Evolutionary conservation across 108 stramenopile genomes (phyloP).

Genomic region (Stephanodiscus triporus): DNA sequence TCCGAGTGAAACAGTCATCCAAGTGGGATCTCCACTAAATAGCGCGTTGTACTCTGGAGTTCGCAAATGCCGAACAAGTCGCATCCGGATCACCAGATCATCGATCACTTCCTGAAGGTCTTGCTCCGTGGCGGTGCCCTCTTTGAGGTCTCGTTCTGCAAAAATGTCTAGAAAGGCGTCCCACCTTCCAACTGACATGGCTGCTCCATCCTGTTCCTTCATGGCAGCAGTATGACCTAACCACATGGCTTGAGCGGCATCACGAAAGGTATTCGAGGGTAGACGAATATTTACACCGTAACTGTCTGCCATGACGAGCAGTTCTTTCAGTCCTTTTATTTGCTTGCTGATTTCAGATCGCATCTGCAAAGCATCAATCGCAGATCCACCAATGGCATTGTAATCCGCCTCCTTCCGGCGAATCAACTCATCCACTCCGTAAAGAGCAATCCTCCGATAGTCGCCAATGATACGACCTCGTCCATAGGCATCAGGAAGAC

Average conservation of each 20-base stretch:
- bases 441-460: constrained; percentile 67
- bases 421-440: constrained; percentile 71
- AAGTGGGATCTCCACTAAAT: constrained; percentile 69
- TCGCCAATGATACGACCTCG: constrained; percentile 71
- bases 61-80: constrained; percentile 60
- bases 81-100: constrained; percentile 53
- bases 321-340: constrained; percentile 59
- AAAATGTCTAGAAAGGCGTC: constrained; percentile 71
- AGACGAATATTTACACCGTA: constrained; percentile 62
- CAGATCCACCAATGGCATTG: constrained; percentile 46
- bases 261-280: constrained; percentile 60
- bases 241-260: constrained; percentile 69
- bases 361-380: constrained; percentile 45
- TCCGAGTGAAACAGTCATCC: constrained; percentile 65
- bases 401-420: constrained; percentile 63
- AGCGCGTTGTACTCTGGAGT: constrained; percentile 71
- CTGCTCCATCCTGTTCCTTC: constrained; percentile 77
- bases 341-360: constrained; percentile 62
- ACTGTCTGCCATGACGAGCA: constrained; percentile 57
- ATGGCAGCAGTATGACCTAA: constrained; percentile 71
- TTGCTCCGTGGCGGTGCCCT: constrained; percentile 56
- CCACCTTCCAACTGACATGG: constrained; percentile 71
- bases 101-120: constrained; percentile 66
- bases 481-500: constrained; percentile 73
- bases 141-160: constrained; percentile 54